Evolutionary conservation across 495 filamentous ascomycete genomes (phyloP).

Genomic region (Darksidea phi): DNA sequence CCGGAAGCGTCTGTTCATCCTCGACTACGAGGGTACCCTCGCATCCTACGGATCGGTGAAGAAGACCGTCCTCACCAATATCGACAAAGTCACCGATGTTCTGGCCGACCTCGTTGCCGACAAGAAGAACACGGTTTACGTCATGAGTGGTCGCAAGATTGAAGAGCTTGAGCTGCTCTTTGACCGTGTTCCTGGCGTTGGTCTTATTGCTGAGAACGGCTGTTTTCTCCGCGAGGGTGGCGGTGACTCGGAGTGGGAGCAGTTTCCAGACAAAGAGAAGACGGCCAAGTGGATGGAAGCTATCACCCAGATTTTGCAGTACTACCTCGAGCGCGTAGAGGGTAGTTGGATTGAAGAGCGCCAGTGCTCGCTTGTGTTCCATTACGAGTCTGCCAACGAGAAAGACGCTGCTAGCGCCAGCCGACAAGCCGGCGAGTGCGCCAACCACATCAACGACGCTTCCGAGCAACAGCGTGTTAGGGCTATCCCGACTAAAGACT

Average conservation of each 20-base stretch:
- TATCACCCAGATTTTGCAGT: conserved; percentile 72
- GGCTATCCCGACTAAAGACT: conserved; percentile 74
- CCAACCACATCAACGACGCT: conserved; percentile 89
- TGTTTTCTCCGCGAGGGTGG: conserved; percentile 74
- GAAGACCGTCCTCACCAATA: conserved; percentile 77
- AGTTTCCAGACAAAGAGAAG: conserved; percentile 65
- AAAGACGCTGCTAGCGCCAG: conserved; percentile 55
- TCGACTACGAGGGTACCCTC: conserved; percentile 90
- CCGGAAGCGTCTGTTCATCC: conserved; percentile 71
- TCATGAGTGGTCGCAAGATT: conserved; percentile 82
- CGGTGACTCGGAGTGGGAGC: conserved; percentile 62
- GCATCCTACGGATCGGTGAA: conserved; percentile 78
- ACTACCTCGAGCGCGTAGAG: conserved; percentile 84
- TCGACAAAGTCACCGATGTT: conserved; percentile 76
- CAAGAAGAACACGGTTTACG: conserved; percentile 78
- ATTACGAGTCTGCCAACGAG: conserved; percentile 80
- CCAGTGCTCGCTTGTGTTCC: conserved; percentile 82
- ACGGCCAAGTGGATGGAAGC: conserved; percentile 73
- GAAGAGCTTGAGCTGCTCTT: conserved; percentile 87
- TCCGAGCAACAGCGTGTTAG: conserved; percentile 78
- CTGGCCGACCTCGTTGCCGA: conserved; percentile 77
- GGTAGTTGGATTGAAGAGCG: conserved; percentile 83
- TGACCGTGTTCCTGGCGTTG: conserved; percentile 70
- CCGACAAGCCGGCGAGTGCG: conserved; percentile 79
- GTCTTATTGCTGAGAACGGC: conserved; percentile 89